These are phyloP conservation scores for Aspergillus coremiiformis DNA, from an alignment of 495 filamentous ascomycete species.

Conservation along the genomic window DNA sequence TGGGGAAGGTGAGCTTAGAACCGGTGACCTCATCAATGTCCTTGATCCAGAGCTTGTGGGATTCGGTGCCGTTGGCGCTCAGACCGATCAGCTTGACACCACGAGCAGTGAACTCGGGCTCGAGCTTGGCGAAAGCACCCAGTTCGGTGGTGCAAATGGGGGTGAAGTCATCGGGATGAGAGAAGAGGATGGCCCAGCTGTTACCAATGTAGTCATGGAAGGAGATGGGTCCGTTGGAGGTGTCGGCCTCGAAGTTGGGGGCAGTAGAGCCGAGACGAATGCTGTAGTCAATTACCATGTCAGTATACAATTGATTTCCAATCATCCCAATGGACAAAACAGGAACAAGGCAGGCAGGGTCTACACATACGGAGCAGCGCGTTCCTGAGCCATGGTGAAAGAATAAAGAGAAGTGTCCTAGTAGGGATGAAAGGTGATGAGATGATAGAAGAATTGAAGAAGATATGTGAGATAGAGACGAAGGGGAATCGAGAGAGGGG, in stretches of 20 bases:
- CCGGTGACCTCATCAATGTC: slow-evolving; percentile 92
- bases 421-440: not conserved
- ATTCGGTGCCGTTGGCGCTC: slow-evolving; percentile 45
- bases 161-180: slow-evolving; percentile 83
- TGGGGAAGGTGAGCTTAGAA: slow-evolving; percentile 80
- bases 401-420: not conserved
- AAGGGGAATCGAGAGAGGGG: too few relatives aligned
- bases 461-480: not conserved
- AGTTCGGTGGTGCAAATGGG: slow-evolving; percentile 99
- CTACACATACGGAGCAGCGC: slow-evolving; percentile 45
- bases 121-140: slow-evolving; percentile 91
- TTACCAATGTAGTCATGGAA: slow-evolving; percentile 96
- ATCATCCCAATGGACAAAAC: too few relatives aligned
- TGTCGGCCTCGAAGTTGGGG: slow-evolving; percentile 90
- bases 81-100: slow-evolving; percentile 94
- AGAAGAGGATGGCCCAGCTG: slow-evolving; percentile 94
- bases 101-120: slow-evolving; percentile 92
- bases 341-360: too few relatives aligned
- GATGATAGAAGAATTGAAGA: not conserved
- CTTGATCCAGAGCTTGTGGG: slow-evolving; percentile 72
- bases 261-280: slow-evolving; percentile 86
- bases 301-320: not conserved
- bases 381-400: slow-evolving; percentile 46
- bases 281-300: slow-evolving; percentile 25
- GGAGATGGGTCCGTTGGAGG: slow-evolving; percentile 84